These are phyloP conservation scores for Colletotrichum simmondsii DNA, from an alignment of 2,329 filamentous ascomycete species.

Conservation along the genomic window DNA sequence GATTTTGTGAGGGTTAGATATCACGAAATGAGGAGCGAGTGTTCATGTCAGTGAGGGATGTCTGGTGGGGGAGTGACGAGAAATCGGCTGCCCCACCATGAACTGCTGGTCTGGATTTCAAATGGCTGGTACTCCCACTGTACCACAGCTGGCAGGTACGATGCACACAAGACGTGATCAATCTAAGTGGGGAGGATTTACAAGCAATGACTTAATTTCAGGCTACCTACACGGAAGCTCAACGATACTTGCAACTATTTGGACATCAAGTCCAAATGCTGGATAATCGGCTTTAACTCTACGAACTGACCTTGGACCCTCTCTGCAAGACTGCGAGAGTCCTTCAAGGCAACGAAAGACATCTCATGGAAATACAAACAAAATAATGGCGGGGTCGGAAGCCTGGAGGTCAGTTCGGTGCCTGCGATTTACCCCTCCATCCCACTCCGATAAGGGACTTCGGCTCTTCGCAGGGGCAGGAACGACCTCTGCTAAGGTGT, in stretches of 20 bases:
- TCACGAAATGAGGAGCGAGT: background rate
- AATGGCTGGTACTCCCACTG: background rate
- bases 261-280: background rate
- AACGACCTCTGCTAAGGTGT: background rate
- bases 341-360: background rate
- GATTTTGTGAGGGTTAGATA: background rate
- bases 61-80: background rate
- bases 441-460: background rate
- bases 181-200: background rate
- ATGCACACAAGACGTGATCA: conserved; percentile 8
- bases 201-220: background rate
- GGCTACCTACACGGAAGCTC: background rate
- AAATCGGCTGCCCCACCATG: conserved; percentile 7
- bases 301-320: background rate
- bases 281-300: background rate
- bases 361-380: background rate
- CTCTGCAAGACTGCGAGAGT: no score
- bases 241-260: background rate
- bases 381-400: background rate
- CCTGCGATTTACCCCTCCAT: conserved; percentile 1
- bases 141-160: background rate
- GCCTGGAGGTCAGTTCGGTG: background rate
- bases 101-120: conserved; percentile 2
- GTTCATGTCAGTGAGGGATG: background rate
- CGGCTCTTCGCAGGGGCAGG: background rate